Conservation (phyloP, 768 basidiomycete species). For the Lactarius evosmus region DNA sequence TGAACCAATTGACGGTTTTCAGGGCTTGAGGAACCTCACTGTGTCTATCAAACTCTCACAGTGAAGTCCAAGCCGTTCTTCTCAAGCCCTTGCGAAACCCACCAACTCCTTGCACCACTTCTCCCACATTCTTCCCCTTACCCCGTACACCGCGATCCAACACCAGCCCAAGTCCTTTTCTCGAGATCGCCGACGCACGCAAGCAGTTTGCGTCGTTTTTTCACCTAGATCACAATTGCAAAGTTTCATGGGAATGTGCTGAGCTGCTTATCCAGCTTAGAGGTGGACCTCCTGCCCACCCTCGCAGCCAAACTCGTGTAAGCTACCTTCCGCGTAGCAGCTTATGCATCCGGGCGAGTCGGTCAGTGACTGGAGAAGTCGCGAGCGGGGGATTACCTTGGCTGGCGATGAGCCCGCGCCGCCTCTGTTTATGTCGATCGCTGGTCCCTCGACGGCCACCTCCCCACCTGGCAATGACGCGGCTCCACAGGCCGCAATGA, state of each 20-base stretch:
- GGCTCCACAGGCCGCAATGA: too few species aligned
- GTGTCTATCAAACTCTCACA: constrained; percentile 50
- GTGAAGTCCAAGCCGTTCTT: constrained; percentile 52
- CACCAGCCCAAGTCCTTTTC: too few species aligned
- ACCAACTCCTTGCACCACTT: constrained; percentile 44
- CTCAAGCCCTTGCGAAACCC: constrained; percentile 36
- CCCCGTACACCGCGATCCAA: too few species aligned
- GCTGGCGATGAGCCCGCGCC: too few species aligned
- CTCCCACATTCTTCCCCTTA: constrained; percentile 53
- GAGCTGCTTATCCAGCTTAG: constrained; percentile 84
- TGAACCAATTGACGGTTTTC: constrained; percentile 11
- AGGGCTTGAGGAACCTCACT: constrained; percentile 78
- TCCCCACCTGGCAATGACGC: constrained; percentile 55
- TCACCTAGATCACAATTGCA: constrained; percentile 69
- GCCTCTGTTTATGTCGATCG: constrained; percentile 19
- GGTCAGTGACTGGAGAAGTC: too few species aligned
- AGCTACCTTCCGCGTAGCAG: too few species aligned
- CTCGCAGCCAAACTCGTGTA: constrained; percentile 26
- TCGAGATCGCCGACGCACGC: too few species aligned
- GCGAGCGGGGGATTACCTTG: too few species aligned
- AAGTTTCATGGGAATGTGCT: constrained; percentile 86
- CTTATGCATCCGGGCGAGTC: too few species aligned
- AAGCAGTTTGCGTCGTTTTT: constrained; percentile 59
- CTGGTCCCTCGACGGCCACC: constrained; percentile 34
- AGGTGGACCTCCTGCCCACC: constrained; percentile 45